phyloP scores from a whole-genome alignment of 2,329 filamentous ascomycete genomes.

The Fusarium nodosum region DNA sequence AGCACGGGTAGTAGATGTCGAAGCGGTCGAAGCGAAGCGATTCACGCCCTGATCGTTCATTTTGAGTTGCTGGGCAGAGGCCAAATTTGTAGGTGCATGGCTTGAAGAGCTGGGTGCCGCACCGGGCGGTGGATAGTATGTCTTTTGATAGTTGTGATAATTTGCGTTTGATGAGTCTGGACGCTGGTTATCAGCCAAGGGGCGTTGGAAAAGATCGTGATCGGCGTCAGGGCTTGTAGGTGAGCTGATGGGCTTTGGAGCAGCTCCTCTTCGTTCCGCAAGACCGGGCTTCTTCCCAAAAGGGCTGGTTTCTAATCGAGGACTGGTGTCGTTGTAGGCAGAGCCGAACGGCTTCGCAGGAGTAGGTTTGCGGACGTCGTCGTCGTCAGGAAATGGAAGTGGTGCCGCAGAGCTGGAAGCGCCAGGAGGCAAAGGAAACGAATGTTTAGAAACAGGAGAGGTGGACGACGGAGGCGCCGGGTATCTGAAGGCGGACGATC shows the following conservation, averaged over 20 bases:
- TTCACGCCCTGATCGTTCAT: slow-evolving; percentile 67
- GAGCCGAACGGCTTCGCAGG: slow-evolving; percentile 61
- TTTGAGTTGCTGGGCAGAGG: slow-evolving; percentile 45
- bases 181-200: slow-evolving; percentile 61
- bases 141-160: slow-evolving; percentile 67
- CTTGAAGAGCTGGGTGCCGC: slow-evolving; percentile 52
- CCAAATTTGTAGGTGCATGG: slow-evolving; percentile 49
- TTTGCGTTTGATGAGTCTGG: slow-evolving; percentile 58
- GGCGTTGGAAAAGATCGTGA: slow-evolving; percentile 83
- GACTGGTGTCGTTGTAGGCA: slow-evolving; percentile 64
- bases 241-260: slow-evolving; percentile 84
- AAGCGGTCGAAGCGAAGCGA: slow-evolving; percentile 83
- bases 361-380: slow-evolving; percentile 64
- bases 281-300: slow-evolving; percentile 73
- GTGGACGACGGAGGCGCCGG: slow-evolving; percentile 62
- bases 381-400: slow-evolving; percentile 81
- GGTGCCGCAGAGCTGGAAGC: slow-evolving; percentile 77
- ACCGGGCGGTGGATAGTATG: slow-evolving; percentile 72
- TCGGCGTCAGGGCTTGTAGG: slow-evolving; percentile 83
- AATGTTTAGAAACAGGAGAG: slow-evolving; percentile 63
- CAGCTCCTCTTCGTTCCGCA: slow-evolving; percentile 85
- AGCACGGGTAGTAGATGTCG: slow-evolving; percentile 91
- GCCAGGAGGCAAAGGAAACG: slow-evolving; percentile 75
- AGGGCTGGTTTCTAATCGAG: slow-evolving; percentile 69
- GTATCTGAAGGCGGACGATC: slow-evolving; percentile 61